These are phyloP conservation scores for Raphanus raphanistrum DNA, from an alignment of 345 rosid species.

Conservation along the genomic window DNA sequence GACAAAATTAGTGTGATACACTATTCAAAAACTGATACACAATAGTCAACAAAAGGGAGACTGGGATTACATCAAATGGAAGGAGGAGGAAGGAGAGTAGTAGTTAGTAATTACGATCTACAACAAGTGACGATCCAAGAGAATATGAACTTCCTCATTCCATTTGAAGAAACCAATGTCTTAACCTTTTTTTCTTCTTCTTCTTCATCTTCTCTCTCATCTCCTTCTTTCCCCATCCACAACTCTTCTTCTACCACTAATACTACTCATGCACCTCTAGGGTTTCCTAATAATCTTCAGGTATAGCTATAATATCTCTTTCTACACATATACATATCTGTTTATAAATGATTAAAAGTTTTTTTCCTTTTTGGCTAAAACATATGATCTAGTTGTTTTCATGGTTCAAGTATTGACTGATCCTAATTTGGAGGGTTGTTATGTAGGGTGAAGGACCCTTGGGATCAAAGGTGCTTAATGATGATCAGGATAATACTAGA, in stretches of 20 bases:
- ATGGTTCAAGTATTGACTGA: not conserved
- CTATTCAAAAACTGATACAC: constrained; percentile 14
- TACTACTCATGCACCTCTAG: constrained; percentile 42
- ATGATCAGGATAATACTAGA: constrained; percentile 28
- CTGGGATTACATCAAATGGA: constrained; percentile 43
- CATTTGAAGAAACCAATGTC: constrained; percentile 73
- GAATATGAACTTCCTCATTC: constrained; percentile 64
- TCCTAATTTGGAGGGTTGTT: constrained; percentile 2
- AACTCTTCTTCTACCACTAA: constrained; percentile 29
- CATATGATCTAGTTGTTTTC: not conserved
- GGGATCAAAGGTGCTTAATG: constrained; percentile 38
- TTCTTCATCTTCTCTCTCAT: constrained; percentile 28
- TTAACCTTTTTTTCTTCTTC: constrained; percentile 67
- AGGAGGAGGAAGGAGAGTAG: constrained; percentile 41
- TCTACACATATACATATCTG: not conserved
- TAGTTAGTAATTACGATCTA: constrained; percentile 55
- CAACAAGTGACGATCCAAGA: constrained; percentile 64
- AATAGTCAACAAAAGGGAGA: constrained; percentile 23
- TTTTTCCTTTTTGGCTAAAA: too few relatives aligned
- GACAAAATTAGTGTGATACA: constrained; percentile 24
- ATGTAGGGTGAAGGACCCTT: constrained; percentile 34
- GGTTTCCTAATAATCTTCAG: constrained; percentile 51
- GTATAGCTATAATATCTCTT: constrained; percentile 22
- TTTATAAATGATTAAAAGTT: too few relatives aligned
- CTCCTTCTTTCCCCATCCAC: constrained; percentile 41